phyloP scores from a whole-genome alignment of 805 yeast genomes.

The Yamadazyma laniorum region DNA sequence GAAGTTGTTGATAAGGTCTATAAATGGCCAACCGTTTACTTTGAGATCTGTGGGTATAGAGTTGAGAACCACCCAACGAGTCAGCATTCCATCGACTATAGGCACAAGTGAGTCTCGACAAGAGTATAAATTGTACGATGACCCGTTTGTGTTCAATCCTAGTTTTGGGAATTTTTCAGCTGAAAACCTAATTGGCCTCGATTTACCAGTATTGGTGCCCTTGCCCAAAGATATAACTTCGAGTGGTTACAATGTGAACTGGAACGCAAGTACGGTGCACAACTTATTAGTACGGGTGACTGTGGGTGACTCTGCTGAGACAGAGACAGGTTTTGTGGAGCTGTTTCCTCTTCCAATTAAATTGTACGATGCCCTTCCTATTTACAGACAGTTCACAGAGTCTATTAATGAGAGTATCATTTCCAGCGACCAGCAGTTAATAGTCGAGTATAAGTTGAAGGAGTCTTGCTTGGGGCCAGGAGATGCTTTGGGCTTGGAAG shows the following conservation, averaged over 20 bases:
- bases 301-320: conserved; percentile 28
- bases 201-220: conserved; percentile 58
- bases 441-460: conserved; percentile 47
- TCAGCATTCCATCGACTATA: conserved; percentile 38
- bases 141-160: conserved; percentile 36
- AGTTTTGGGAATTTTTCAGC: conserved; percentile 39
- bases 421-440: conserved; percentile 49
- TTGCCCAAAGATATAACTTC: conserved; percentile 52
- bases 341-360: conserved; percentile 54
- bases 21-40: conserved; percentile 45
- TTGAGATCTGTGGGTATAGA: conserved; percentile 49
- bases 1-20: conserved; percentile 52
- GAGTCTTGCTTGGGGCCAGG: conserved; percentile 58
- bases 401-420: conserved; percentile 43
- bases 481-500: conserved; percentile 43
- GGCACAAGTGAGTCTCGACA: conserved; percentile 36
- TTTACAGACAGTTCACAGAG: conserved; percentile 54
- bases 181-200: conserved; percentile 48
- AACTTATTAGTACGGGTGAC: conserved; percentile 39
- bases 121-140: conserved; percentile 33
- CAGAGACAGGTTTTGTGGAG: conserved; percentile 30
- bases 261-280: conserved; percentile 51
- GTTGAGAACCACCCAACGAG: conserved; percentile 51
- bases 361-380: conserved; percentile 55
- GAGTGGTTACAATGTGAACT: conserved; percentile 47